A percentile compares a stretch with the other conserved stretches of the same genome.
These are phyloP conservation scores for Boletus smithii DNA, from an alignment of 1,284 basidiomycete species.

Conservation along the genomic window DNA sequence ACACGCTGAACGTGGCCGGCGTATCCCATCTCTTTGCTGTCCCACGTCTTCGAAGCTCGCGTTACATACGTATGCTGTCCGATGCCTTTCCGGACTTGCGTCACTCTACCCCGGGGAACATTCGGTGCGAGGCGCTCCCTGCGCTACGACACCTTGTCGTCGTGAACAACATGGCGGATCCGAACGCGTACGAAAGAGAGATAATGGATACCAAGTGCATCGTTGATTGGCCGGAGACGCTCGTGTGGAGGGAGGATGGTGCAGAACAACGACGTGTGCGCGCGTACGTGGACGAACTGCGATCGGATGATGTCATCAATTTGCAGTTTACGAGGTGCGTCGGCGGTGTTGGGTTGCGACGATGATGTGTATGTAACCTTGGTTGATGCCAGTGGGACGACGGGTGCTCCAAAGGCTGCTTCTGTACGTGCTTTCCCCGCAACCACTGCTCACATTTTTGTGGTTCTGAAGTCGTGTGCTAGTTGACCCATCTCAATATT, in stretches of 20 bases:
- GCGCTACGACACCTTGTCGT: constrained; percentile 65
- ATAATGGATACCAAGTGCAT: constrained; percentile 46
- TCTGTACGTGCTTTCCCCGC: constrained; percentile 50
- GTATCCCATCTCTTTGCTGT: constrained; percentile 74
- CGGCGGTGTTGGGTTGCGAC: not conserved
- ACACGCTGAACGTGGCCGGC: constrained; percentile 60
- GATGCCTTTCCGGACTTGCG: constrained; percentile 60
- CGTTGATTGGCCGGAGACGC: constrained; percentile 64
- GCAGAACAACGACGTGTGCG: constrained; percentile 42
- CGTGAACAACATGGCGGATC: constrained; percentile 56
- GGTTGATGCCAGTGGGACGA: constrained; percentile 59
- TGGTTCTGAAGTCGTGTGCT: not conserved
- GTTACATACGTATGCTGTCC: constrained; percentile 57
- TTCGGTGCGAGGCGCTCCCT: constrained; percentile 62
- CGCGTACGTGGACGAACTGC: constrained; percentile 39
- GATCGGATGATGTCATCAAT: constrained; percentile 72
- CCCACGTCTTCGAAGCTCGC: constrained; percentile 64
- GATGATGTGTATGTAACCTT: constrained; percentile 1
- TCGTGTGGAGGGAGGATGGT: constrained; percentile 57
- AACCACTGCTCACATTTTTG: not conserved
- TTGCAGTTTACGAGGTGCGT: constrained; percentile 78
- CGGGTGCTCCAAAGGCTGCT: constrained; percentile 75
- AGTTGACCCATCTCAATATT: constrained; percentile 76
- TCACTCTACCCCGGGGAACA: constrained; percentile 47
- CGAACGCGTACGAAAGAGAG: constrained; percentile 39